Percentiles rank a stretch among this genome's conserved stretches.
Conservation (phyloP, 441 rosid genomes). For the Populus hybrid region DNA sequence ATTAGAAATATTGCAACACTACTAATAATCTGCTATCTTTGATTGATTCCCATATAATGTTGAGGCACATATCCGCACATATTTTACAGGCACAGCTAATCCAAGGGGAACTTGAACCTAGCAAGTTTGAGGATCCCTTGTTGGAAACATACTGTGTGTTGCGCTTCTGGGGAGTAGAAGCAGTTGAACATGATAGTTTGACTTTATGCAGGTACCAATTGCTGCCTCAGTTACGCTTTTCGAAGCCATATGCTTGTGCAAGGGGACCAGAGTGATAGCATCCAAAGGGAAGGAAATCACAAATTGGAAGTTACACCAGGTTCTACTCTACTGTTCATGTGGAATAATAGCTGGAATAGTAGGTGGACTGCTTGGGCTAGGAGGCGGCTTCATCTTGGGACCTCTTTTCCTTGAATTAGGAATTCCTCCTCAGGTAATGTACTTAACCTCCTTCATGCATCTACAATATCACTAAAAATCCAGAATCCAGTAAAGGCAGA, state of each 20-base stretch:
- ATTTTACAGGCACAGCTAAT: not conserved
- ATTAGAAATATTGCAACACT: not conserved
- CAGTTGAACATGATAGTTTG: not conserved
- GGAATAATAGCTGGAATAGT: slow-evolving; percentile 58
- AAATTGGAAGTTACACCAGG: slow-evolving; percentile 44
- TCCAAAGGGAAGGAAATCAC: slow-evolving; percentile 49
- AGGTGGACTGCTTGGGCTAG: slow-evolving; percentile 69
- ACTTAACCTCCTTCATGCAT: not conserved
- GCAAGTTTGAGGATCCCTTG: not conserved
- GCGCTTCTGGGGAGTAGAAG: not conserved
- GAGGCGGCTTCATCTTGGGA: slow-evolving; percentile 70
- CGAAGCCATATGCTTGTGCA: slow-evolving; percentile 48
- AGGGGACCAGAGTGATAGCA: slow-evolving; percentile 46
- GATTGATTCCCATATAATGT: not conserved
- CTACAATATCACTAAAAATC: not conserved
- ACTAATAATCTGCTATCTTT: not conserved
- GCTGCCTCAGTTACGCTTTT: slow-evolving; percentile 44
- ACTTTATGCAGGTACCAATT: slow-evolving; percentile 44
- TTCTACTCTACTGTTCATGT: slow-evolving; percentile 38
- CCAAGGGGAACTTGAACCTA: not conserved
- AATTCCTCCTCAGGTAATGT: slow-evolving; percentile 64
- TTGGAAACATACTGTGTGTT: not conserved
- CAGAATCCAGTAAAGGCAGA: not conserved
- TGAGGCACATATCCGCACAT: not conserved
- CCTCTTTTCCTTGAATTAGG: slow-evolving; percentile 71